Percentiles rank a stretch among this genome's conserved stretches.
phyloP scores from a whole-genome alignment of 2,329 filamentous ascomycete species.

The Botrytis medusae region DNA sequence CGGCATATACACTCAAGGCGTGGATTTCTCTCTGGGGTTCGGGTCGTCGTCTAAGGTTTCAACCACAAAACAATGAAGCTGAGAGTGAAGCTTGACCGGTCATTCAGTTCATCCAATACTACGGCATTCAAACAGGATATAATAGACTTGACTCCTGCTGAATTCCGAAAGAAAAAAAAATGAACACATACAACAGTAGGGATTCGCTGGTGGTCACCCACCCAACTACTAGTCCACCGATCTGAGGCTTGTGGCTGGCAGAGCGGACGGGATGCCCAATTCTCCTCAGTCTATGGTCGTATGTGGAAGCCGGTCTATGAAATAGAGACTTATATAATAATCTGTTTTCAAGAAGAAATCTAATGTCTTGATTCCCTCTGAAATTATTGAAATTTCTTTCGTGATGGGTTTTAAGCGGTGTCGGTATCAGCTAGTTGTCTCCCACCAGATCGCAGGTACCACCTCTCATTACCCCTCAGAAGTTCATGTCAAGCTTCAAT shows the following conservation, averaged over 20 bases:
- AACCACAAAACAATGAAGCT: background rate
- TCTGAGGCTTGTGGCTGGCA: slow-evolving; percentile 4
- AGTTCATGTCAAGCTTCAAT: too few species aligned
- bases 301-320: rapidly evolving
- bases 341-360: background rate
- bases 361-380: background rate
- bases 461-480: background rate
- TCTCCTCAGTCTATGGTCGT: slow-evolving; percentile 3
- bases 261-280: slow-evolving; percentile 15
- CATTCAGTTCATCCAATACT: background rate
- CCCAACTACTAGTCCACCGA: slow-evolving; percentile 8
- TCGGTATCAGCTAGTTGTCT: background rate
- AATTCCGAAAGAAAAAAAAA: background rate
- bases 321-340: background rate
- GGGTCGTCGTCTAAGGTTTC: background rate
- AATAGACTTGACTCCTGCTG: background rate
- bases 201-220: slow-evolving; percentile 15
- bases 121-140: background rate
- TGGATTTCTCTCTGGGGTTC: too few species aligned
- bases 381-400: too few species aligned
- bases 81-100: background rate
- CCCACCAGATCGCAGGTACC: background rate
- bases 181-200: background rate
- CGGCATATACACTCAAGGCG: too few species aligned
- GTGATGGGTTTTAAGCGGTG: background rate